phyloP scores from a whole-genome alignment of 306 rosid genomes.

The Ziziphus jujuba region DNA sequence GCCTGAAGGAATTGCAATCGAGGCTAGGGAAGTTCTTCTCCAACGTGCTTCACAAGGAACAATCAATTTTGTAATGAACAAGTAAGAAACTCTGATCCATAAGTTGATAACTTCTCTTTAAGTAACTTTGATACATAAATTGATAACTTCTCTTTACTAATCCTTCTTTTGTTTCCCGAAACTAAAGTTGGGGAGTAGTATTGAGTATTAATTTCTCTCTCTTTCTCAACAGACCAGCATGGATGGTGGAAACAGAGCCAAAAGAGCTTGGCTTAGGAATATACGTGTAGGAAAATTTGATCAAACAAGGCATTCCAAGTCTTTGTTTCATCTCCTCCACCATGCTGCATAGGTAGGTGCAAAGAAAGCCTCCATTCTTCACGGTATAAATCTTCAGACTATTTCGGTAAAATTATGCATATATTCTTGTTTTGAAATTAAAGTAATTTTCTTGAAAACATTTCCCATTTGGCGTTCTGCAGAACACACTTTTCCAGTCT shows the following conservation, averaged over 20 bases:
- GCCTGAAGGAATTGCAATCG: constrained; percentile 83
- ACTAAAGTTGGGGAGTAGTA: not conserved
- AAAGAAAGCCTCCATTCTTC: too few species aligned
- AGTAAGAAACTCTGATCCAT: constrained; percentile 40
- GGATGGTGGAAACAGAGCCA: constrained; percentile 91
- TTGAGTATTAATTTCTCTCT: not conserved
- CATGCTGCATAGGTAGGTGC: not conserved
- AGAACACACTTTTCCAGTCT: too few species aligned
- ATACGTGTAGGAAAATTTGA: constrained; percentile 43
- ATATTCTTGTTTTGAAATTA: too few species aligned
- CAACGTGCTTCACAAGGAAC: constrained; percentile 85
- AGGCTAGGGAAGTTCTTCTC: constrained; percentile 88
- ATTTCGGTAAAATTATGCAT: too few species aligned
- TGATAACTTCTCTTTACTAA: constrained; percentile 7
- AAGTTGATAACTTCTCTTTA: constrained; percentile 3
- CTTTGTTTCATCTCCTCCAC: constrained; percentile 9
- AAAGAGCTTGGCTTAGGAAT: constrained; percentile 90
- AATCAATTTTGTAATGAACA: constrained; percentile 73
- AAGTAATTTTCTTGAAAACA: too few species aligned
- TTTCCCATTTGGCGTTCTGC: too few species aligned
- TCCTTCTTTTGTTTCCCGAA: not conserved
- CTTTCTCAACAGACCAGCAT: constrained; percentile 58
- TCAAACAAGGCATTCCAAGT: not conserved
- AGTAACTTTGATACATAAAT: constrained; percentile 16
- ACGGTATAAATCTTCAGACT: too few species aligned